Percentiles rank a stretch among this genome's conserved stretches.
Conservation (phyloP, 176 grass and related monocot genomes). For the Aegilops bicornis region DNA sequence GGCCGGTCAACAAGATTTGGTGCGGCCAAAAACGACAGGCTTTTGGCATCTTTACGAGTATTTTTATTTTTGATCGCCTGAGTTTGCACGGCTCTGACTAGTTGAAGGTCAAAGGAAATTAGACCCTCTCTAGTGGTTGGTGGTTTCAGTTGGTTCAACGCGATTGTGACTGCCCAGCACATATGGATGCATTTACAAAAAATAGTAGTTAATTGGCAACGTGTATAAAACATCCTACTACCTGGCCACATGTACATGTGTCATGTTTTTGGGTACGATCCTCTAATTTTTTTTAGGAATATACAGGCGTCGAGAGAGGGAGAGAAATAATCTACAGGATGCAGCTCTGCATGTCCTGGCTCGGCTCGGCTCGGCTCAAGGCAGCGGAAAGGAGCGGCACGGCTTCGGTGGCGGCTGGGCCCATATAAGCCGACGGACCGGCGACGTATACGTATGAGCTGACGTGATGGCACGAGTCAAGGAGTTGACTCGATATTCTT, state of each 20-base stretch:
- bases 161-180: slow-evolving; percentile 26
- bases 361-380: not conserved
- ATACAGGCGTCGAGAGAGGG: not conserved
- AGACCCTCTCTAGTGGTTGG: slow-evolving; percentile 19
- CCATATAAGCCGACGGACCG: not conserved
- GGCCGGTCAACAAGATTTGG: slow-evolving; percentile 37
- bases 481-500: slow-evolving; percentile 38
- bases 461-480: slow-evolving; percentile 44
- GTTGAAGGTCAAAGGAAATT: slow-evolving; percentile 36
- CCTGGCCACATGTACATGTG: not conserved
- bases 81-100: slow-evolving; percentile 46
- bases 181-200: not conserved
- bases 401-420: not conserved
- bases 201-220: not conserved
- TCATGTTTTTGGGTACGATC: not conserved
- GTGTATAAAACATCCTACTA: not conserved
- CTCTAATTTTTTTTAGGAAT: not conserved
- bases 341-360: not conserved
- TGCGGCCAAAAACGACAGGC: slow-evolving; percentile 9
- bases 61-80: slow-evolving; percentile 6
- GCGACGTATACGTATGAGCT: slow-evolving; percentile 24
- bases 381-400: not conserved
- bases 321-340: not conserved
- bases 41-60: not conserved
- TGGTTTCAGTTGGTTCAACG: slow-evolving; percentile 25